These are phyloP conservation scores for Neonectria magnoliae DNA, from an alignment of 2,329 filamentous ascomycete species.

Conservation along the genomic window DNA sequence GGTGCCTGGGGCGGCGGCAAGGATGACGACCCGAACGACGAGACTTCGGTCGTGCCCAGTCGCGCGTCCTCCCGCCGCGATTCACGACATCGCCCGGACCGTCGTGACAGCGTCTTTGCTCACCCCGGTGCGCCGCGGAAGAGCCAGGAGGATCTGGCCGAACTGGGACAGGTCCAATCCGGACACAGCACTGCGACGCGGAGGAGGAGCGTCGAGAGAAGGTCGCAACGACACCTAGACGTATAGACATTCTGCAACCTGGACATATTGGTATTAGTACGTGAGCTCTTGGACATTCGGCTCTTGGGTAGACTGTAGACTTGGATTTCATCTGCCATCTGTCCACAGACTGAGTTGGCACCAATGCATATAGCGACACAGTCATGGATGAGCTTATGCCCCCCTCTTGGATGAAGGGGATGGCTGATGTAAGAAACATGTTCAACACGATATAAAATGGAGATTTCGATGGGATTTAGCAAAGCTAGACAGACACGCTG, in stretches of 20 bases:
- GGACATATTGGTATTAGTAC: background rate
- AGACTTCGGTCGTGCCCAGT: slow-evolving; percentile 28
- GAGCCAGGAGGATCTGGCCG: slow-evolving; percentile 49
- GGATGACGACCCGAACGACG: slow-evolving; percentile 32
- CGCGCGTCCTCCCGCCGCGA: slow-evolving; percentile 22
- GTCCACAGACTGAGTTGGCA: background rate
- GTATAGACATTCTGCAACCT: slow-evolving; percentile 10
- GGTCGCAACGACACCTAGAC: slow-evolving; percentile 23
- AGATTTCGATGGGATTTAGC: background rate
- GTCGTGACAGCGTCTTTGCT: slow-evolving; percentile 41
- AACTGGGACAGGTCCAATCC: slow-evolving; percentile 45
- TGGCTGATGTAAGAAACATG: background rate
- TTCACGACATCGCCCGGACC: slow-evolving; percentile 14
- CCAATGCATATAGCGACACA: slow-evolving; percentile 1
- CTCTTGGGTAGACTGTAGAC: background rate
- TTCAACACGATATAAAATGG: background rate
- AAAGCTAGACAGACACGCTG: too few relatives aligned
- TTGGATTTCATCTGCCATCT: background rate
- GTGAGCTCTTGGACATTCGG: background rate
- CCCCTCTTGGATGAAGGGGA: background rate
- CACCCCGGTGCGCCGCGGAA: slow-evolving; percentile 42
- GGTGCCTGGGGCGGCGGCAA: slow-evolving; percentile 63
- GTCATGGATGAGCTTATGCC: background rate
- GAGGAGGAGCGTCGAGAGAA: slow-evolving; percentile 41
- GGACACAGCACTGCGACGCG: slow-evolving; percentile 45